Evolutionary conservation across 345 rosid species (phyloP), one percentile per base, ranked within the genome.

Genomic region (Pugionium cornutum): DNA sequence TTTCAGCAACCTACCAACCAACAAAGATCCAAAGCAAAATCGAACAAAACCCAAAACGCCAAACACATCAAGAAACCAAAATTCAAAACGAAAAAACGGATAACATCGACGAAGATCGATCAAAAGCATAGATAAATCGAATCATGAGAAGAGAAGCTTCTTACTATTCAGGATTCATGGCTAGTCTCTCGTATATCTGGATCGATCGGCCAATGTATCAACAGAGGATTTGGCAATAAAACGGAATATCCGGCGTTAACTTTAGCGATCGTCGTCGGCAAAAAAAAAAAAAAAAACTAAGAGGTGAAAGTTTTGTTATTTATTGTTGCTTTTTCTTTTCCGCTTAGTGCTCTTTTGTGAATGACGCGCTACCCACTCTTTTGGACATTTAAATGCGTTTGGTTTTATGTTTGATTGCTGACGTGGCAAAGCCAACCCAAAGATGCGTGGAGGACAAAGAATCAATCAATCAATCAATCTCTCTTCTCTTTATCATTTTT

Each of bases 161-260:
- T 73, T 73, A 73, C 77, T 73, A 73, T 61, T 73, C 77, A 60
- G 77, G 73, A 67, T 73, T 73, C 77, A 73, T 73, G 44, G 64
- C 63, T 46, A 4, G 1, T 53, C 10, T 29, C 30, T 18, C 18
- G 18, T 18, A 9, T 62, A n/a, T 7, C 4, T 33, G 46, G 73
- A 73, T 66, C 53, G 68, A 73, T 72, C 56, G 44, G 28, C 35
- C 25, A 35, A 51, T 35, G 68, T 29, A 42, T 11, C 29, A 47
- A 36, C 48, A 18, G 53, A 60, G 9, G 67, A n/a, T 53, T 39
- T 53, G 63, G 4, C 25, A 56, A 30, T 10, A 5, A 2, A 29
- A 32, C 27, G 48, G 33, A 67, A 44, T 31, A 42, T 35, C 64
- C 63, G 73, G 73, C 46, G 58, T 33, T 40, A 46, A 9, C 25